phyloP scores from a whole-genome alignment of 768 basidiomycete species.

The Naganishia randhawae region DNA sequence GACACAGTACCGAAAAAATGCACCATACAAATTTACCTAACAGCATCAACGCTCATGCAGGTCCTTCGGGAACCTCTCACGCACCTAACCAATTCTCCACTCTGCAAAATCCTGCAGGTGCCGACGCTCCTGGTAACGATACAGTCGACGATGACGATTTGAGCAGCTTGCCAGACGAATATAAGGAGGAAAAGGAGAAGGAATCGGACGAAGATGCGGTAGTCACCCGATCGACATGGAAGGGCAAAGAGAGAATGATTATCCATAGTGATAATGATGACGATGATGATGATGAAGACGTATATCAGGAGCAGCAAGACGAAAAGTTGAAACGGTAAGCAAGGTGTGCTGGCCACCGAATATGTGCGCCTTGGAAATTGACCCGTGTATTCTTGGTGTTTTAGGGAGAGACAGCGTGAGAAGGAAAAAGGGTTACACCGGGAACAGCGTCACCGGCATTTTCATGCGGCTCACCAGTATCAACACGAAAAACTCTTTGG shows the following conservation, averaged over 20 bases:
- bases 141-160: constrained; percentile 24
- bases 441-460: constrained; percentile 13
- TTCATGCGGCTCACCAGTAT: constrained; percentile 13
- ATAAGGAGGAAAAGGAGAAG: constrained; percentile 22
- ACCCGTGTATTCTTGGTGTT: not conserved
- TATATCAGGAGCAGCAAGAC: constrained; percentile 7
- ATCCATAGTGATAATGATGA: constrained; percentile 5
- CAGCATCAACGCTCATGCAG: constrained; percentile 8
- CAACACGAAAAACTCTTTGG: constrained; percentile 20
- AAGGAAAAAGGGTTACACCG: constrained; percentile 13
- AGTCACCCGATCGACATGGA: constrained; percentile 4
- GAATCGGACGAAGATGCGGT: constrained; percentile 18
- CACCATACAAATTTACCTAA: not conserved
- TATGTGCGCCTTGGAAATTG: not conserved
- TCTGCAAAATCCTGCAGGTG: not conserved
- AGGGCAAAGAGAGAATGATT: constrained; percentile 17
- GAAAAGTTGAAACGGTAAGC: constrained; percentile 16
- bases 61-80: constrained; percentile 23
- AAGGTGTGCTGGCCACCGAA: too few species aligned
- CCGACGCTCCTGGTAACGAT: not conserved
- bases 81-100: not conserved
- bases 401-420: constrained; percentile 13
- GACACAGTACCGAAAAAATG: not conserved
- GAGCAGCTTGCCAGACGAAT: constrained; percentile 31
- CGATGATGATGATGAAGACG: constrained; percentile 2